A percentile compares a stretch with the other conserved stretches of the same genome.
phyloP scores from a whole-genome alignment of 345 rosid genomes.

The Boechera divaricarpa region DNA sequence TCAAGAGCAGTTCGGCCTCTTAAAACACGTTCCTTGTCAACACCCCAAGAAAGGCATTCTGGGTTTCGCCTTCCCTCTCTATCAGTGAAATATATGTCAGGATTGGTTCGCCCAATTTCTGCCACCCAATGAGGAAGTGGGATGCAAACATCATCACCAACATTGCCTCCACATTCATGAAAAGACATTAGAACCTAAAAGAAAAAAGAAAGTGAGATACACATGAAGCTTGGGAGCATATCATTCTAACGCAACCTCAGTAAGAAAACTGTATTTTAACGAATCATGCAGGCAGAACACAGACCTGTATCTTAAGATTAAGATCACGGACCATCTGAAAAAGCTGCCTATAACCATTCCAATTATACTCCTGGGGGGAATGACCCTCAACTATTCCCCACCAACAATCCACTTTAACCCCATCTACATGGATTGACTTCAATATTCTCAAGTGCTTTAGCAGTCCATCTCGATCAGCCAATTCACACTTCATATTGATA shows the following conservation, averaged over 20 bases:
- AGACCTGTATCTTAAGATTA: conserved; percentile 88
- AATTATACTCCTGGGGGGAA: conserved; percentile 84
- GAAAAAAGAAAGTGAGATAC: conserved; percentile 14
- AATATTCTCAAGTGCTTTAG: conserved; percentile 76
- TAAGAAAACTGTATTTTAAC: background rate
- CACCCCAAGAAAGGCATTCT: conserved; percentile 98
- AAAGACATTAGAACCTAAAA: conserved; percentile 94
- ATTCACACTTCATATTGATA: conserved; percentile 89
- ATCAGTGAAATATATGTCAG: conserved; percentile 95
- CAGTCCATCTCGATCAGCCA: conserved; percentile 85
- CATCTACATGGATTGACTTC: conserved; percentile 82
- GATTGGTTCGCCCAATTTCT: conserved; percentile 88
- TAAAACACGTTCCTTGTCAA: conserved; percentile 90
- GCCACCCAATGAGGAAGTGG: conserved; percentile 99
- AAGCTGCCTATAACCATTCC: conserved; percentile 90
- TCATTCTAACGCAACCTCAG: conserved; percentile 8
- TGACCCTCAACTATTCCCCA: conserved; percentile 99
- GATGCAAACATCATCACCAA: conserved; percentile 97
- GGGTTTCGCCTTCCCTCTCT: conserved; percentile 96
- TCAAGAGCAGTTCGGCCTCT: conserved; percentile 94
- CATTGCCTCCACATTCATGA: conserved; percentile 98
- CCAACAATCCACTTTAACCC: conserved; percentile 96
- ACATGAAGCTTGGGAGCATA: conserved; percentile 12
- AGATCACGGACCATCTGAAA: conserved; percentile 82
- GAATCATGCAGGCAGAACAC: conserved; percentile 37